Evolutionary conservation across 1,284 basidiomycete species (phyloP).

Genomic region (Volvariella volvacea): DNA sequence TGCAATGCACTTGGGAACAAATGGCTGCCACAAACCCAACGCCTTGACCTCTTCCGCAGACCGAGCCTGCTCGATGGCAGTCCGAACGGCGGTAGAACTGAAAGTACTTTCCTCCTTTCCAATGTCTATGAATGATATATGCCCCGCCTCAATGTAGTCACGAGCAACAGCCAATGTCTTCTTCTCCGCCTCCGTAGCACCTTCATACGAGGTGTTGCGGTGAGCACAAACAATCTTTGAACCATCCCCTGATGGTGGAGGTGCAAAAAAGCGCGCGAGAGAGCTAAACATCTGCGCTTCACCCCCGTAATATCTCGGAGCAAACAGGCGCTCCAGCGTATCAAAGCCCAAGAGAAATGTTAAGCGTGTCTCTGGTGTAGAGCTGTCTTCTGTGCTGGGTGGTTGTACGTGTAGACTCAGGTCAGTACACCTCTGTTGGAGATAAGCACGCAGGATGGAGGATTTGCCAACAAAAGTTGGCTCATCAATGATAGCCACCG

Average conservation of each 20-base stretch:
- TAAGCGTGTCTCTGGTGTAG: conserved; percentile 29
- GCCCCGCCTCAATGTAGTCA: conserved; percentile 45
- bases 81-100: conserved; percentile 73
- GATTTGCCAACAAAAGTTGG: conserved; percentile 90
- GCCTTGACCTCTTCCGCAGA: conserved; percentile 11
- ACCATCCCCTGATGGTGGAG: conserved; percentile 42
- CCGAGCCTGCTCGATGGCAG: conserved; percentile 28
- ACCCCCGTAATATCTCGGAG: conserved; percentile 68
- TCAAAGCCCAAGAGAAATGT: conserved; percentile 82
- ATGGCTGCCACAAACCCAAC: conserved; percentile 22
- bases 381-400: conserved; percentile 3
- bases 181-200: conserved; percentile 8
- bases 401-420: conserved; percentile 12
- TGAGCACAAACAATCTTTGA: conserved; percentile 71
- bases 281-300: conserved; percentile 47
- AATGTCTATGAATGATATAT: conserved; percentile 57
- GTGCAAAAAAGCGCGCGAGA: conserved; percentile 58
- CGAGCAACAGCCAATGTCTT: conserved; percentile 24
- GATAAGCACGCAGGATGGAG: conserved; percentile 46
- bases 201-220: conserved; percentile 26
- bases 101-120: conserved; percentile 48
- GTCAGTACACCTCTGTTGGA: conserved; percentile 30
- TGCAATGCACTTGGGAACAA: conserved; percentile 25
- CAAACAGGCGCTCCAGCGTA: conserved; percentile 82
- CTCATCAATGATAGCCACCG: conserved; percentile 79